Conservation (phyloP, 2,329 filamentous ascomycete species). For the Talaromyces rugulosus region DNA sequence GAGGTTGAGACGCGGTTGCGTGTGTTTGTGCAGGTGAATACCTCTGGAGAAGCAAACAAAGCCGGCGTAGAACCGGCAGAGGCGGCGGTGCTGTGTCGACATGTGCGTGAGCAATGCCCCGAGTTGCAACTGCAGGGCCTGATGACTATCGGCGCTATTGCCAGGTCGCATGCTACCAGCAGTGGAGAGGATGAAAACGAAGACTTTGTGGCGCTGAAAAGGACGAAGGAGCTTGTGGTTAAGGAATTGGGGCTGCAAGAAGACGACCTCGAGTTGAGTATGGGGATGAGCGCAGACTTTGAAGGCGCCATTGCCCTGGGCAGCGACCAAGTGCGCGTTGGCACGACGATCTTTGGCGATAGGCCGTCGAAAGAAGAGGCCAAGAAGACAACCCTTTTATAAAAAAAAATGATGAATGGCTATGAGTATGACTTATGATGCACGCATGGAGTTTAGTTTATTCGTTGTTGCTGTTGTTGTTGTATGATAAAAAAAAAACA, state of each 20-base stretch:
- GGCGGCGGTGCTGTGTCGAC: slow-evolving; percentile 62
- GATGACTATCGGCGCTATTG: slow-evolving; percentile 98
- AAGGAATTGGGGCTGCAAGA: slow-evolving; percentile 53
- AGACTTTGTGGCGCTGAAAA: slow-evolving; percentile 69
- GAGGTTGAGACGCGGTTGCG: slow-evolving; percentile 46
- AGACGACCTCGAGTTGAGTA: slow-evolving; percentile 77
- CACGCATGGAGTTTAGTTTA: neutral
- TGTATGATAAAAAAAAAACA: neutral
- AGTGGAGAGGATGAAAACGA: slow-evolving; percentile 77
- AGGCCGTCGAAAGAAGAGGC: slow-evolving; percentile 76
- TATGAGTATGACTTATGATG: neutral
- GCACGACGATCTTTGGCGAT: slow-evolving; percentile 88
- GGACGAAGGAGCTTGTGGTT: slow-evolving; percentile 67
- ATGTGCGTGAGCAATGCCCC: slow-evolving; percentile 67
- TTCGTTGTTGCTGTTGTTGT: neutral
- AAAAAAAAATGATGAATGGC: neutral
- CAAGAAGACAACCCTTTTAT: slow-evolving; percentile 23
- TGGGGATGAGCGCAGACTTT: slow-evolving; percentile 98
- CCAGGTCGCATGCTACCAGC: slow-evolving; percentile 69
- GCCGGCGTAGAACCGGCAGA: slow-evolving; percentile 68
- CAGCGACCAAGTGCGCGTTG: slow-evolving; percentile 84
- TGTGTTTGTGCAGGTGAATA: slow-evolving; percentile 93
- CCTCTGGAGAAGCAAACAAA: slow-evolving; percentile 81
- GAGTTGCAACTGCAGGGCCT: slow-evolving; percentile 72
- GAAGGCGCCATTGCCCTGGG: slow-evolving; percentile 80